Evolutionary conservation across 78 protist species (phyloP).

Genomic region (Salpingoeca rosetta): DNA sequence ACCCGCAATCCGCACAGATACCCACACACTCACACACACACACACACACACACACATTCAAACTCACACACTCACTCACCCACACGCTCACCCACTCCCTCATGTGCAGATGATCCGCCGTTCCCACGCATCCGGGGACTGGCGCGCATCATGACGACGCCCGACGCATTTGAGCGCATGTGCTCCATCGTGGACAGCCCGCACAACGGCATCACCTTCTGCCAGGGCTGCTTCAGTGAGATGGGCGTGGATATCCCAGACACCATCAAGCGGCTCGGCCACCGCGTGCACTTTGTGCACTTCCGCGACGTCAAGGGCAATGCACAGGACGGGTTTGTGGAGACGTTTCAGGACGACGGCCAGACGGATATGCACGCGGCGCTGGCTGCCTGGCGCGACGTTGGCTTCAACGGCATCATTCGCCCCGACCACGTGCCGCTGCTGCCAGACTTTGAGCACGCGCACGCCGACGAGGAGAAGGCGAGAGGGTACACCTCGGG

Average conservation of each 20-base stretch:
- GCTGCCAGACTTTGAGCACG: not conserved
- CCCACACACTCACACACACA: too few relatives aligned
- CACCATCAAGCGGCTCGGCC: not conserved
- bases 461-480: not conserved
- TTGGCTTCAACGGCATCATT: not conserved
- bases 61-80: too few relatives aligned
- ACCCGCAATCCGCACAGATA: too few relatives aligned
- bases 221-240: not conserved
- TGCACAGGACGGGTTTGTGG: not conserved
- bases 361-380: not conserved
- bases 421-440: not conserved
- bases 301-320: not conserved
- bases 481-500: not conserved
- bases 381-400: not conserved
- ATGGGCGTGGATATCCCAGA: not conserved
- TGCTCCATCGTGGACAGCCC: not conserved
- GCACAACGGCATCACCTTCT: not conserved
- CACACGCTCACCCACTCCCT: too few relatives aligned
- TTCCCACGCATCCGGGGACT: not conserved
- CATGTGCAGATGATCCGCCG: not conserved
- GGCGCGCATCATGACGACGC: not conserved
- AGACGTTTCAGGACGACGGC: not conserved
- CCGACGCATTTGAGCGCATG: not conserved
- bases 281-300: not conserved
- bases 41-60: too few relatives aligned